A percentile compares a stretch with the other conserved stretches of the same genome.
Conservation (phyloP, 2,329 filamentous ascomycete genomes). For the Fusarium brachygibbosum region DNA sequence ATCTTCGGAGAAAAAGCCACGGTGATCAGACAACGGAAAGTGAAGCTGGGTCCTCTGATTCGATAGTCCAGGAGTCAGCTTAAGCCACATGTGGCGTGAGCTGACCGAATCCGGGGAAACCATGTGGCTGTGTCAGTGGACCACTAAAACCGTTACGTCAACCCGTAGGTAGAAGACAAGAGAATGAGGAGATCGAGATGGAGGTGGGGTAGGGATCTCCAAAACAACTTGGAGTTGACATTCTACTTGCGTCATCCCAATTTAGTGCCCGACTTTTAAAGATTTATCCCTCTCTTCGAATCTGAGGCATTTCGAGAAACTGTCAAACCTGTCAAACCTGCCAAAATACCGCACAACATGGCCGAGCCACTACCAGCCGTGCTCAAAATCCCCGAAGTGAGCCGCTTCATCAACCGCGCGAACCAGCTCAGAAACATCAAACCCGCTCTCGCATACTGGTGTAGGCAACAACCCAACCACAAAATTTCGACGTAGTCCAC, state of each 20-base stretch:
- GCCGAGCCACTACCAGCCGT: slow-evolving; percentile 62
- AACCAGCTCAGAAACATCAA: slow-evolving; percentile 86
- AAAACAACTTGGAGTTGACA: slow-evolving; percentile 28
- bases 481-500: not conserved
- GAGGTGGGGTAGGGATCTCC: slow-evolving; percentile 38
- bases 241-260: slow-evolving; percentile 35
- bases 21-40: slow-evolving; percentile 39
- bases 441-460: slow-evolving; percentile 95
- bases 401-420: slow-evolving; percentile 85
- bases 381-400: slow-evolving; percentile 84
- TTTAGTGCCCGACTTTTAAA: not conserved
- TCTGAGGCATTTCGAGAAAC: not conserved
- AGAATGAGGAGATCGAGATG: slow-evolving; percentile 20
- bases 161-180: slow-evolving; percentile 19
- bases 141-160: slow-evolving; percentile 36
- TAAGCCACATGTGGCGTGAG: slow-evolving; percentile 45
- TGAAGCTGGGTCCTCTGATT: slow-evolving; percentile 43
- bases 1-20: slow-evolving; percentile 53
- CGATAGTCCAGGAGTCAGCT: slow-evolving; percentile 32
- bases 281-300: not conserved
- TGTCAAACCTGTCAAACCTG: slow-evolving; percentile 7
- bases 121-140: slow-evolving; percentile 35
- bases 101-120: slow-evolving; percentile 26
- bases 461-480: slow-evolving; percentile 67
- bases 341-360: slow-evolving; percentile 65